Percentiles rank a stretch among this genome's conserved stretches.
These are phyloP conservation scores for Solanum chacoense DNA, from an alignment of 305 asterid species.

Conservation along the genomic window DNA sequence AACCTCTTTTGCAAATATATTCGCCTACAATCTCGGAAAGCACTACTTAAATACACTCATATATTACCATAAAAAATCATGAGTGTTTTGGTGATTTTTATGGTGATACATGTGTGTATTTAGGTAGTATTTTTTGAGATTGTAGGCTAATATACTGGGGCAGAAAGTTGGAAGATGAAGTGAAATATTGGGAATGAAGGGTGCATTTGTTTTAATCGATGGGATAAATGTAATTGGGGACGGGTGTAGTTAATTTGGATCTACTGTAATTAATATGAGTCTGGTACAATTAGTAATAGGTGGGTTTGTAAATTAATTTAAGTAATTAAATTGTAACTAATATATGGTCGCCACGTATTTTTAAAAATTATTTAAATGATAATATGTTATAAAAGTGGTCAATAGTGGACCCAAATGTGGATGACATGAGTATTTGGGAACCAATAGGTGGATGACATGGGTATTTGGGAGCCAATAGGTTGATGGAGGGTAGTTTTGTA, in stretches of 20 bases:
- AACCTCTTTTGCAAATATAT: no score
- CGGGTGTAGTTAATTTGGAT: background rate
- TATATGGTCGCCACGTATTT: background rate
- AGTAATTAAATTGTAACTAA: no score
- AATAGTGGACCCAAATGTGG: background rate
- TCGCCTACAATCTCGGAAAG: background rate
- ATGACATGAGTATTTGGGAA: background rate
- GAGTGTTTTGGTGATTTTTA: background rate
- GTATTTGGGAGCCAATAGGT: background rate
- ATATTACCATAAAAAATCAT: background rate
- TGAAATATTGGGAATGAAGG: background rate
- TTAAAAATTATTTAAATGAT: background rate
- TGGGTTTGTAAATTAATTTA: no score
- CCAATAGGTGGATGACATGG: background rate
- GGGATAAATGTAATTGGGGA: background rate
- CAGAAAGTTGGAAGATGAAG: background rate
- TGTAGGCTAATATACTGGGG: background rate
- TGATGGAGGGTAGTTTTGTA: background rate
- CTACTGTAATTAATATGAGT: background rate
- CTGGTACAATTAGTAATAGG: no score
- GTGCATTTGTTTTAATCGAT: background rate
- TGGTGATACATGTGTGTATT: background rate
- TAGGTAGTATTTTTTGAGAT: background rate
- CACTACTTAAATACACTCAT: background rate
- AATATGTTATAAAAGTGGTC: background rate